These are phyloP conservation scores for Diplogelasinospora grovesii DNA, from an alignment of 495 filamentous ascomycete genomes.

Conservation along the genomic window DNA sequence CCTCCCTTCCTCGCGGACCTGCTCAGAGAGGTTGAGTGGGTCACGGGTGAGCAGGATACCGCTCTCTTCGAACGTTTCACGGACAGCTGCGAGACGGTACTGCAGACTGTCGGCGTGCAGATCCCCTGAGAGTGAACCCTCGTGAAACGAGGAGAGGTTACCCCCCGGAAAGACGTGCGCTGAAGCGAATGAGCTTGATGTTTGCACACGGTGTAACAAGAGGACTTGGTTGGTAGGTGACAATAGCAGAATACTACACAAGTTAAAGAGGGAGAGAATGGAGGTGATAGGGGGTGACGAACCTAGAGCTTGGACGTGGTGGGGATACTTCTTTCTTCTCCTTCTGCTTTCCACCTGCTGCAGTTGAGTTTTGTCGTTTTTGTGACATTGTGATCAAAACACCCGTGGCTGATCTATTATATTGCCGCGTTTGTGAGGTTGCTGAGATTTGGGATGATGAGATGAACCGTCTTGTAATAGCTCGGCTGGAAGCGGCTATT, in stretches of 20 bases:
- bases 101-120: slow-evolving; percentile 59
- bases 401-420: too few species aligned
- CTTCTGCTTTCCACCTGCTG: too few species aligned
- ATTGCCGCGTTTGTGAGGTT: too few species aligned
- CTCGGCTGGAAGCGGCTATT: too few species aligned
- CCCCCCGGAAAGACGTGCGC: slow-evolving; percentile 98
- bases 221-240: slow-evolving; percentile 83
- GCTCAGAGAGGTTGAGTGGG: slow-evolving; percentile 47
- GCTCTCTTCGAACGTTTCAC: slow-evolving; percentile 93
- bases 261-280: too few species aligned
- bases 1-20: slow-evolving; percentile 58
- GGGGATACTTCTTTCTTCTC: too few species aligned
- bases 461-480: too few species aligned
- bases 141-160: slow-evolving; percentile 64
- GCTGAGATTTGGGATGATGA: too few species aligned
- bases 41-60: slow-evolving; percentile 74
- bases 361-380: too few species aligned
- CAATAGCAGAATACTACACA: slow-evolving; percentile 81
- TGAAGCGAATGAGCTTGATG: slow-evolving; percentile 76
- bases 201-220: slow-evolving; percentile 76
- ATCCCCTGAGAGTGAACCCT: slow-evolving; percentile 52
- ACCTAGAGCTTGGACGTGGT: too few species aligned
- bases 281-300: too few species aligned
- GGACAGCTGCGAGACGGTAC: slow-evolving; percentile 73
- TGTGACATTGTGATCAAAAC: too few species aligned